Evolutionary conservation across 108 stramenopile genomes (phyloP), one percentile per base, ranked within the genome.

Genomic region (Seminavis robusta): DNA sequence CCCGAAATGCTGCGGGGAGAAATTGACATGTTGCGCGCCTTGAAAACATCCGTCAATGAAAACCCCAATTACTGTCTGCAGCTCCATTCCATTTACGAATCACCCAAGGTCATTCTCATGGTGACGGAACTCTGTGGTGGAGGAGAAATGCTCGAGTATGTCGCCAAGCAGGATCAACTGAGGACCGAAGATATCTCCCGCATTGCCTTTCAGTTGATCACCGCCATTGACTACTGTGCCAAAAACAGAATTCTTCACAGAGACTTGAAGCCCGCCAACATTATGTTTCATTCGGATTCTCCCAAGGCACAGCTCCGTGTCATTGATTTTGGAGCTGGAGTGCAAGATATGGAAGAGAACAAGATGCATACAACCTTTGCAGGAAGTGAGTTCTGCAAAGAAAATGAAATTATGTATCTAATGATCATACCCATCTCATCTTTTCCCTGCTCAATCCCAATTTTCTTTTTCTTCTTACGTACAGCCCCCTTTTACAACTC

Each of bases 401-500:
- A n/a, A n/a, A n/a, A n/a, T n/a, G n/a, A n/a, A n/a, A n/a, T n/a
- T n/a, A n/a, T n/a, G n/a, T n/a, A n/a, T n/a, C n/a, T n/a, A n/a
- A n/a, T n/a, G n/a, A n/a, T n/a, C n/a, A n/a, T n/a, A n/a, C n/a
- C n/a, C n/a, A n/a, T n/a, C n/a, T n/a, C n/a, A n/a, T n/a, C n/a
- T n/a, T n/a, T n/a, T n/a, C n/a, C n/a, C n/a, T n/a, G n/a, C n/a
- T n/a, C n/a, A n/a, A n/a, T n/a, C n/a, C n/a, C n/a, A n/a, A n/a
- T n/a, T n/a, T n/a, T n/a, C n/a, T n/a, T n/a, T n/a, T n/a, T n/a
- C n/a, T n/a, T n/a, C n/a, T n/a, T n/a, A n/a, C n/a, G n/a, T n/a
- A n/a, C n/a, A n/a, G n/a, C n/a, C n/a, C 80, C 86, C n/a, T 92
- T 92, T 50, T 92, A 92, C 61, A 88, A 84, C 29, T 77, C 75